Evolutionary conservation across 768 basidiomycete genomes (phyloP).

Genomic region (Pulveroboletus ravenelii): DNA sequence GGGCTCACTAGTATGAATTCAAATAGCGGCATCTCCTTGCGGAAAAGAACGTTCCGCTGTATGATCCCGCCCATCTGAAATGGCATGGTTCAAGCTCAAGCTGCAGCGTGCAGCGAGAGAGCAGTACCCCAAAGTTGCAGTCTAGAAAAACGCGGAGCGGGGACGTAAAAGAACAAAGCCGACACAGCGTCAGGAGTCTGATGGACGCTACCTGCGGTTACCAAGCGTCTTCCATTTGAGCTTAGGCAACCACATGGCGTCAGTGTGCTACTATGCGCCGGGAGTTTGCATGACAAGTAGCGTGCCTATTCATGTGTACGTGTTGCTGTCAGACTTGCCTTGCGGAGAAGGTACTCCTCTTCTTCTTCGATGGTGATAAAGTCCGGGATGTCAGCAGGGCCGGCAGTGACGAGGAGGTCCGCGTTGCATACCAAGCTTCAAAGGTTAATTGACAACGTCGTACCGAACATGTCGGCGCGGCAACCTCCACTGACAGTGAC

Average conservation of each 20-base stretch:
- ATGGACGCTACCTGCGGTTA: conserved; percentile 7
- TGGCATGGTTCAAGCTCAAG: conserved; percentile 1
- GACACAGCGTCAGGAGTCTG: conserved; percentile 2
- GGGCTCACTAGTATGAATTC: conserved; percentile 50
- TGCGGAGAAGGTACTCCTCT: conserved; percentile 71
- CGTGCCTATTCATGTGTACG: neutral
- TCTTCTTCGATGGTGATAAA: conserved; percentile 79
- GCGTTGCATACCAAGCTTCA: conserved; percentile 10
- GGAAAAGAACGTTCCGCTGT: conserved; percentile 61
- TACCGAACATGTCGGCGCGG: neutral
- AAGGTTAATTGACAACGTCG: conserved; percentile 3
- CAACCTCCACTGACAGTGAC: too few species aligned
- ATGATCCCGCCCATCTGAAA: conserved; percentile 59
- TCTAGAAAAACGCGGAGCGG: conserved; percentile 33
- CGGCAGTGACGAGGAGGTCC: conserved; percentile 23
- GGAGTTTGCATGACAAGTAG: neutral
- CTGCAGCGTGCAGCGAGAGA: neutral
- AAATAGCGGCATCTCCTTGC: conserved; percentile 70
- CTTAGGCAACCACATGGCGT: conserved; percentile 43
- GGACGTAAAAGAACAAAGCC: neutral
- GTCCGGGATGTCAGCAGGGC: conserved; percentile 60
- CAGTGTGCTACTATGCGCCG: conserved; percentile 8
- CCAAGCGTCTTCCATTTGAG: conserved; percentile 71
- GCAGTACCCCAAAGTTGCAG: conserved; percentile 65
- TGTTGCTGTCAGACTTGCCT: conserved; percentile 41